These are phyloP conservation scores for Uronychia setigera DNA, from an alignment of 73 alveolate species.

Conservation along the genomic window DNA sequence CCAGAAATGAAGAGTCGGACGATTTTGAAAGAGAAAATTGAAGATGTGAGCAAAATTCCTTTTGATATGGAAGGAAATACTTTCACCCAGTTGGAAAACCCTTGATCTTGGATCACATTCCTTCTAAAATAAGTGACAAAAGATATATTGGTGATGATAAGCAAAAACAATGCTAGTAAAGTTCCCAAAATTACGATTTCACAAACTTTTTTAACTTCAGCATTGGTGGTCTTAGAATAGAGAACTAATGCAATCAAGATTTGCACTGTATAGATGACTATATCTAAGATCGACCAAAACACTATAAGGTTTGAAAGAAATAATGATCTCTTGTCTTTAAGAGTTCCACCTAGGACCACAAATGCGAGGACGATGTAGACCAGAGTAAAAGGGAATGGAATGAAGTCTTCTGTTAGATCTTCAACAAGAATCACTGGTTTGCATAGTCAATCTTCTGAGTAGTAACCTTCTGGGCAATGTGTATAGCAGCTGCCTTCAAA, in stretches of 20 bases:
- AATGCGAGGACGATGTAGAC: neutral
- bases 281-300: neutral
- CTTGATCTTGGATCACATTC: neutral
- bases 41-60: too few species aligned
- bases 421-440: neutral
- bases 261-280: neutral
- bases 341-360: neutral
- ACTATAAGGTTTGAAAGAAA: neutral
- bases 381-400: neutral
- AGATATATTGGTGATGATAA: neutral
- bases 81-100: neutral
- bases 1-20: neutral
- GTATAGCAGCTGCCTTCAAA: neutral
- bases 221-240: neutral
- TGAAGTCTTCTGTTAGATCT: neutral
- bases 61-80: neutral
- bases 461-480: neutral
- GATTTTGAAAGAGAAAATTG: neutral
- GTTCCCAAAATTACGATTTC: neutral
- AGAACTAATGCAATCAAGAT: neutral
- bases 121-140: neutral
- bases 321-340: neutral
- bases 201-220: neutral
- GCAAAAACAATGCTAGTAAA: neutral
- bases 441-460: neutral